These are phyloP conservation scores for Delphinella strobiligena DNA, from an alignment of 2,329 filamentous ascomycete genomes.

Conservation along the genomic window DNA sequence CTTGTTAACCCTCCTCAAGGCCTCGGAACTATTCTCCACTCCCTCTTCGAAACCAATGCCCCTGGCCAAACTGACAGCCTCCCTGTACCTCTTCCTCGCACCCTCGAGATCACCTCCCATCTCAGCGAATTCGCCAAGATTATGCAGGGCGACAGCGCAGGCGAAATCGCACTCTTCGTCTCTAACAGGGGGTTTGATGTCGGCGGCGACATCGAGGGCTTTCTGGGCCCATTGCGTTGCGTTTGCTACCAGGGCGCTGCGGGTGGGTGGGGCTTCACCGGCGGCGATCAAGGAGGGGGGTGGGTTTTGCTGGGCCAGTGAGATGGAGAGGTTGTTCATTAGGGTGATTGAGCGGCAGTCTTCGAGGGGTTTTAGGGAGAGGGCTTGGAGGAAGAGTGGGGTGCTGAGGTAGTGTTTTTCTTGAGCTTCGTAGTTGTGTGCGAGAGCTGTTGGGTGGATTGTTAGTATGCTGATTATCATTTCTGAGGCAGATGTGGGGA, in stretches of 20 bases:
- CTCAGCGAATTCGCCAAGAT: conserved; percentile 72
- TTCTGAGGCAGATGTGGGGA: no score
- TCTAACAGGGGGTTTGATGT: conserved; percentile 53
- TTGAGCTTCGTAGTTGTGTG: conserved; percentile 60
- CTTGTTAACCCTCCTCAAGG: conserved; percentile 28
- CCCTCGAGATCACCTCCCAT: conserved; percentile 55
- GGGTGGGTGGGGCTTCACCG: conserved; percentile 25
- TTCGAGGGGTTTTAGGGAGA: conserved; percentile 51
- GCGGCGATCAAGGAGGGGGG: conserved; percentile 22
- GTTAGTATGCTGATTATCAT: no score
- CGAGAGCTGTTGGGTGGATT: conserved; percentile 45
- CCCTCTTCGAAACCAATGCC: conserved; percentile 37
- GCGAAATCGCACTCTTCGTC: conserved; percentile 72
- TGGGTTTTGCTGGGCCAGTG: conserved; percentile 54
- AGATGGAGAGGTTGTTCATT: conserved; percentile 74
- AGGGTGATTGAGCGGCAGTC: conserved; percentile 70
- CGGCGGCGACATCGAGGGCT: conserved; percentile 54
- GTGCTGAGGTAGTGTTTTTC: conserved; percentile 70
- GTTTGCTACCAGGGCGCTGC: conserved; percentile 52
- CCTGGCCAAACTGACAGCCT: conserved; percentile 50
- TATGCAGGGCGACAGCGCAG: conserved; percentile 74
- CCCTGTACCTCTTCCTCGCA: conserved; percentile 55
- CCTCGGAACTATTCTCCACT: conserved; percentile 27
- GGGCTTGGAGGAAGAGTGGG: conserved; percentile 75
- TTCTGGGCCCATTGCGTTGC: conserved; percentile 71